Conservation (phyloP, 345 rosid genomes). For the Nasturtium officinale region DNA sequence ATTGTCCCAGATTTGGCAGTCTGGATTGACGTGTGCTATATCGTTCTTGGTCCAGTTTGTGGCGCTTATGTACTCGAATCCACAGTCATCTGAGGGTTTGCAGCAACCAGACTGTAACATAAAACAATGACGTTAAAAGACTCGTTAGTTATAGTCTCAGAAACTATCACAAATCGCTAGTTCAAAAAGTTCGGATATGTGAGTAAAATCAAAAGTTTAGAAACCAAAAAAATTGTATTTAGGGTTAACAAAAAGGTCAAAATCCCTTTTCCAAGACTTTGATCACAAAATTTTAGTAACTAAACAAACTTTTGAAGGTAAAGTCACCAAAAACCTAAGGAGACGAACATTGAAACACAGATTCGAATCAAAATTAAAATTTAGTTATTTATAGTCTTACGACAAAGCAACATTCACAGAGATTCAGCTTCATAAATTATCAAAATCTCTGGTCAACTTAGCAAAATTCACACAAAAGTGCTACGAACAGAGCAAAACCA, state of each 20-base stretch:
- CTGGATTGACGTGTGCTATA: conserved; percentile 44
- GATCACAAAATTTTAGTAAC: neutral
- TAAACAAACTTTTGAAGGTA: neutral
- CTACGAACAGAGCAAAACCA: conserved; percentile 10
- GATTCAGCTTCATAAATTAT: neutral
- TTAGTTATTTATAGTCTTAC: neutral
- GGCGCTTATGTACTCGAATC: conserved; percentile 55
- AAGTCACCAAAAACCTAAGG: neutral
- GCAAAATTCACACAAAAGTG: neutral
- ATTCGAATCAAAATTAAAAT: neutral
- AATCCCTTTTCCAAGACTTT: neutral
- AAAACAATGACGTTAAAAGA: neutral
- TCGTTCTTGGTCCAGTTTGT: conserved; percentile 59
- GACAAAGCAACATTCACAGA: neutral
- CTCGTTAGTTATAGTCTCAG: neutral
- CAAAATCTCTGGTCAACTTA: neutral
- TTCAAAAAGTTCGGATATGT: neutral
- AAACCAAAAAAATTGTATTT: neutral
- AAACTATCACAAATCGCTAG: neutral
- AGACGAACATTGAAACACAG: neutral
- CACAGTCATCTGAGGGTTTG: conserved; percentile 76
- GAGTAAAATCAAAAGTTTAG: neutral
- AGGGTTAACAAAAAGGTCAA: neutral
- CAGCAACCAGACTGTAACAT: conserved; percentile 92
- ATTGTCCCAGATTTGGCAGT: conserved; percentile 68